Evolutionary conservation across 257 asterid species (phyloP).

Genomic region (Solanum lycopersicoides): DNA sequence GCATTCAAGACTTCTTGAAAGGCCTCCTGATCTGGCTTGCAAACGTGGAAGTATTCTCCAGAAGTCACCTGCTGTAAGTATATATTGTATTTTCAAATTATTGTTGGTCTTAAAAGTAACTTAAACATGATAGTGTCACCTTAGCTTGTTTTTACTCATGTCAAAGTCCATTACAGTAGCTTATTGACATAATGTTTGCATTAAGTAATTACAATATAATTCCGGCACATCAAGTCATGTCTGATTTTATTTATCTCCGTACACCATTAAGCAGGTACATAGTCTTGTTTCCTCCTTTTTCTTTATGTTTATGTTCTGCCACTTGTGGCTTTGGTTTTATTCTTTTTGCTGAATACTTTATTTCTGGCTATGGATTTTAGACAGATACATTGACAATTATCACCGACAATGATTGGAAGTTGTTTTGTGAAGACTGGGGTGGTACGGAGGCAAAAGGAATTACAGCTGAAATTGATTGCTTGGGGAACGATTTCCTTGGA

Average conservation of each 20-base stretch:
- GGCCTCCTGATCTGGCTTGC: constrained; percentile 86
- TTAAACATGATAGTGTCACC: not conserved
- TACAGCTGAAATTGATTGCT: constrained; percentile 47
- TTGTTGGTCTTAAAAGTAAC: not conserved
- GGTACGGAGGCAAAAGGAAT: constrained; percentile 52
- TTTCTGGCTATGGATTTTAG: constrained; percentile 26
- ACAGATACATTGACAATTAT: constrained; percentile 59
- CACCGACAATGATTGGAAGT: constrained; percentile 78
- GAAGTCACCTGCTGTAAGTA: constrained; percentile 67
- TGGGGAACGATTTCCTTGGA: constrained; percentile 30
- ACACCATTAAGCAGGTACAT: not conserved
- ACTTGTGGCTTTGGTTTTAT: not conserved
- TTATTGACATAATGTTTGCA: not conserved
- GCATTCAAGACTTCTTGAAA: constrained; percentile 77
- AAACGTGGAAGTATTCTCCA: constrained; percentile 76
- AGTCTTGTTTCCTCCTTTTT: not conserved
- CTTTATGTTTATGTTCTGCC: not conserved
- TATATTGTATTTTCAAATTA: not conserved
- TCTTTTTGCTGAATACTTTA: not conserved
- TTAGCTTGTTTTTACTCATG: not conserved
- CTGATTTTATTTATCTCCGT: not conserved
- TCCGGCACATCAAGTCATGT: not conserved
- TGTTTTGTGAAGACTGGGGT: constrained; percentile 88
- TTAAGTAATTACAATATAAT: not conserved
- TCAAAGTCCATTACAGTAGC: not conserved